Evolutionary conservation across 2,329 filamentous ascomycete species (phyloP).

Genomic region (Alternaria solani): DNA sequence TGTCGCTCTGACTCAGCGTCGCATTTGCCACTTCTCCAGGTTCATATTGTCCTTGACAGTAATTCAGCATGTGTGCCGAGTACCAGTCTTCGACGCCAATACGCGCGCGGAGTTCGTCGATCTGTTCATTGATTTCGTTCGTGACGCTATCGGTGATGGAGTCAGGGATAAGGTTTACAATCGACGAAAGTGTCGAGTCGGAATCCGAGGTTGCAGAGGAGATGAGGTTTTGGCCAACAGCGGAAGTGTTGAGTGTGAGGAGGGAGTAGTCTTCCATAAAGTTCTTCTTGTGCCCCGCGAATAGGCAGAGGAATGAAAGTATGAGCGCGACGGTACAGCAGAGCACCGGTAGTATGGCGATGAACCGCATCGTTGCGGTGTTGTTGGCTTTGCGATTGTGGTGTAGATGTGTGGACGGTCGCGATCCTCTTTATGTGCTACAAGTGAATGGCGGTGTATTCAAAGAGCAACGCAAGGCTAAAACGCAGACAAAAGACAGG

Average conservation of each 20-base stretch:
- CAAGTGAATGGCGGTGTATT: background rate
- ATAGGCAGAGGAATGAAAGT: conserved; percentile 67
- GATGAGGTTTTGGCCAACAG: conserved; percentile 56
- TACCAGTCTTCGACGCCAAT: conserved; percentile 69
- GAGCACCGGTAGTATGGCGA: conserved; percentile 60
- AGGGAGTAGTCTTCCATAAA: conserved; percentile 67
- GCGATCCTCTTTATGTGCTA: background rate
- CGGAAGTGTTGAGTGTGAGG: conserved; percentile 67
- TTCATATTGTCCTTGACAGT: conserved; percentile 62
- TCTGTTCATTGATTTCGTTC: conserved; percentile 43
- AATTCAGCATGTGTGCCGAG: conserved; percentile 66
- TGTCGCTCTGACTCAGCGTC: conserved; percentile 51
- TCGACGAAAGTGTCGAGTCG: conserved; percentile 35
- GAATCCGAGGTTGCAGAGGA: conserved; percentile 30
- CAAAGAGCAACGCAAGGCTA: conserved; percentile 4
- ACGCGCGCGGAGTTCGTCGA: conserved; percentile 57
- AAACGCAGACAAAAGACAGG: conserved; percentile 9
- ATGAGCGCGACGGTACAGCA: conserved; percentile 64
- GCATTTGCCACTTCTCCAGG: conserved; percentile 54
- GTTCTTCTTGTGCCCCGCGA: conserved; percentile 64
- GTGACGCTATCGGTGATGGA: conserved; percentile 47
- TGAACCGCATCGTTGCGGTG: conserved; percentile 53
- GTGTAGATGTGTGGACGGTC: background rate
- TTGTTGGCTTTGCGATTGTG: conserved; percentile 2
- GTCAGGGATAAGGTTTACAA: conserved; percentile 49